Conservation (phyloP, 1,284 basidiomycete genomes). For the Sporisorium iseilematis-ciliati region DNA sequence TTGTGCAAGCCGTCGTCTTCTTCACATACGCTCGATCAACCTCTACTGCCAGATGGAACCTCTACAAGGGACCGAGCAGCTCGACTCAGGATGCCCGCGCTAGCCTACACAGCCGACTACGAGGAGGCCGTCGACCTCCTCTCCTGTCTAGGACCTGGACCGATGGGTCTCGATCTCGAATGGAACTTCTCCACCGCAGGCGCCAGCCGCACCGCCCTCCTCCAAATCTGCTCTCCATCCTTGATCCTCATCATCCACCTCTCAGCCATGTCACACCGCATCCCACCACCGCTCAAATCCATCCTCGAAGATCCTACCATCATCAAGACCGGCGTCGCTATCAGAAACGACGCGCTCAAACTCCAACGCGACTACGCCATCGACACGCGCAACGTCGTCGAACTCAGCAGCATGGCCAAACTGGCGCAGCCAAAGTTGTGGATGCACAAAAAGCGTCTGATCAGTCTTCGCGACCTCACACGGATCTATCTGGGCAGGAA, state of each 20-base stretch:
- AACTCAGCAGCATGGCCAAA: conserved; percentile 52
- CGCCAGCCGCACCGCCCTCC: conserved; percentile 34
- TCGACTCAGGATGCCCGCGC: conserved; percentile 23
- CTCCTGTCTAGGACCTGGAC: conserved; percentile 26
- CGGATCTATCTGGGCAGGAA: conserved; percentile 48
- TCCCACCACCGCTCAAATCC: conserved; percentile 23
- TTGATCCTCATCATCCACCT: conserved; percentile 55
- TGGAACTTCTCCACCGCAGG: conserved; percentile 48
- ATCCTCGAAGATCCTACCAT: conserved; percentile 45
- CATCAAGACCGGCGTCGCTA: conserved; percentile 60
- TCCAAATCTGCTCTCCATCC: conserved; percentile 48
- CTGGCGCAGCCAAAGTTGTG: conserved; percentile 43
- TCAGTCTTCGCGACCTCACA: conserved; percentile 57
- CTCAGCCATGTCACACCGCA: conserved; percentile 38
- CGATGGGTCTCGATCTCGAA: conserved; percentile 60
- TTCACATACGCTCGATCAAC: conserved; percentile 11
- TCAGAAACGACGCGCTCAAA: conserved; percentile 56
- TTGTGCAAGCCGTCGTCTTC: conserved; percentile 18
- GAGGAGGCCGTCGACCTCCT: conserved; percentile 42
- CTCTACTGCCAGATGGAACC: neutral
- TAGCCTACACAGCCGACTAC: conserved; percentile 40
- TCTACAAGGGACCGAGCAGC: neutral
- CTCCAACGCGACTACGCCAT: conserved; percentile 58
- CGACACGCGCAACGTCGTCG: conserved; percentile 41
- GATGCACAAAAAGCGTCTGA: conserved; percentile 26